phyloP scores from a whole-genome alignment of 805 yeast species.

The Yarrowia osloensis region DNA sequence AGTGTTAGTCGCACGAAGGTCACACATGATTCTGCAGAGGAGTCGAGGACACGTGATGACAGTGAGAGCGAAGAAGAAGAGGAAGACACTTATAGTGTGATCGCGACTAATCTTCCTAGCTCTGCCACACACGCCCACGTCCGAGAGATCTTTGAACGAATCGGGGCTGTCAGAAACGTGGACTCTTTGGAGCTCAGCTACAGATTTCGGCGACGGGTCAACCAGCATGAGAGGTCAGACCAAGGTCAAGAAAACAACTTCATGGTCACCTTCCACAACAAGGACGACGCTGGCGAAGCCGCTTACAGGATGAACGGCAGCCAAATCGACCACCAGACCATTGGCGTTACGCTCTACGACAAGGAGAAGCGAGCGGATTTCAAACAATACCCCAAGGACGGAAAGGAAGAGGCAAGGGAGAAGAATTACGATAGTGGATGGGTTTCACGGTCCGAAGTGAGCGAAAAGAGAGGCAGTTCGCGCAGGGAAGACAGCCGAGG shows the following conservation, averaged over 20 bases:
- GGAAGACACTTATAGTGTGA: not conserved
- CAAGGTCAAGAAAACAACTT: not conserved
- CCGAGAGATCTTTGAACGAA: not conserved
- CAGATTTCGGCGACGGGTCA: slow-evolving; percentile 31
- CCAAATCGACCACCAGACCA: slow-evolving; percentile 1
- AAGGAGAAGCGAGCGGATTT: not conserved
- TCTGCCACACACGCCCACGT: not conserved
- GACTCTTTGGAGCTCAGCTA: slow-evolving; percentile 36
- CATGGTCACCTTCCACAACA: not conserved
- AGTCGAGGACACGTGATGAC: not conserved
- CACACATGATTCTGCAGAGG: not conserved
- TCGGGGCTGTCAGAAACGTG: slow-evolving; percentile 37
- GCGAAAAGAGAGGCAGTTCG: not conserved
- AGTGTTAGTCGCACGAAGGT: not conserved
- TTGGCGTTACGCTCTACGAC: not conserved
- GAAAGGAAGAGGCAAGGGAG: not conserved
- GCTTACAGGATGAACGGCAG: slow-evolving; percentile 7
- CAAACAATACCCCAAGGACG: not conserved
- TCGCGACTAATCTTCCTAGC: not conserved
- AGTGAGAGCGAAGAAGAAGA: not conserved
- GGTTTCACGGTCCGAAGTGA: not conserved
- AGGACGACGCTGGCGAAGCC: not conserved
- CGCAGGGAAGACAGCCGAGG: not conserved
- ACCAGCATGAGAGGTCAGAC: slow-evolving; percentile 31
- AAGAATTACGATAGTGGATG: not conserved